Percentiles rank a stretch among this genome's conserved stretches.
phyloP scores from a whole-genome alignment of 2,329 filamentous ascomycete genomes.

The Sporothrix dimorphospora region DNA sequence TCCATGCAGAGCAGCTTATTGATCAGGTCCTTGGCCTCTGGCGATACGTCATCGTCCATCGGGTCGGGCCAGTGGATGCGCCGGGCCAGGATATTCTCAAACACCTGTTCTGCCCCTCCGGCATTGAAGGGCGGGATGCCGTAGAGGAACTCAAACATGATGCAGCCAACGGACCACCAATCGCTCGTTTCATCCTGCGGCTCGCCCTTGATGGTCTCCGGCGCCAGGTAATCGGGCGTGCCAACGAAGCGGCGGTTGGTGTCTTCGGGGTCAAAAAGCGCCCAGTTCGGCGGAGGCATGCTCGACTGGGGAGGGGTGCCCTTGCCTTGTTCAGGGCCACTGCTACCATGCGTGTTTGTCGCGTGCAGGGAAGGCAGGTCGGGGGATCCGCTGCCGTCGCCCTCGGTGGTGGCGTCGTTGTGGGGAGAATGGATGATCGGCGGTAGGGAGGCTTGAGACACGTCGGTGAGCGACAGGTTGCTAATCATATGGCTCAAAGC shows the following conservation, averaged over 20 bases:
- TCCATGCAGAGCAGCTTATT: slow-evolving; percentile 88
- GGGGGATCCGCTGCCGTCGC: slow-evolving; percentile 69
- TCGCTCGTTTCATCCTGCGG: slow-evolving; percentile 98
- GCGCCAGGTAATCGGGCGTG: slow-evolving; percentile 94
- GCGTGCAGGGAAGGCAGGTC: slow-evolving; percentile 70
- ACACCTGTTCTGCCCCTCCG: slow-evolving; percentile 85
- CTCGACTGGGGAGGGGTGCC: slow-evolving; percentile 65
- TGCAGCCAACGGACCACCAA: slow-evolving; percentile 99
- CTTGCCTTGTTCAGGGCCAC: slow-evolving; percentile 43
- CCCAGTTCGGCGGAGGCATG: slow-evolving; percentile 88
- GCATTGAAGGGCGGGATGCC: slow-evolving; percentile 95
- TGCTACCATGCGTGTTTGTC: slow-evolving; percentile 48
- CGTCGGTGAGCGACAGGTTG: slow-evolving; percentile 73
- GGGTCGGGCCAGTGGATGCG: slow-evolving; percentile 86
- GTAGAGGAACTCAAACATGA: slow-evolving; percentile 94
- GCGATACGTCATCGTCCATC: slow-evolving; percentile 75
- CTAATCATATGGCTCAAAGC: slow-evolving; percentile 80
- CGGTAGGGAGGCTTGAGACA: slow-evolving; percentile 46
- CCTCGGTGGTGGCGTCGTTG: slow-evolving; percentile 75
- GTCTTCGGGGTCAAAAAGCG: slow-evolving; percentile 93
- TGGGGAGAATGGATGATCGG: slow-evolving; percentile 60
- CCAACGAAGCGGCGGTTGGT: slow-evolving; percentile 92
- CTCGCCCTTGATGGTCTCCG: slow-evolving; percentile 92
- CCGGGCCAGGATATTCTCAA: slow-evolving; percentile 91
- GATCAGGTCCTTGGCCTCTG: slow-evolving; percentile 91